Evolutionary conservation across 371 early-diverging fungal genomes (phyloP), one percentile per base, ranked within the genome.

Genomic region (Syncephalis fuscata): DNA sequence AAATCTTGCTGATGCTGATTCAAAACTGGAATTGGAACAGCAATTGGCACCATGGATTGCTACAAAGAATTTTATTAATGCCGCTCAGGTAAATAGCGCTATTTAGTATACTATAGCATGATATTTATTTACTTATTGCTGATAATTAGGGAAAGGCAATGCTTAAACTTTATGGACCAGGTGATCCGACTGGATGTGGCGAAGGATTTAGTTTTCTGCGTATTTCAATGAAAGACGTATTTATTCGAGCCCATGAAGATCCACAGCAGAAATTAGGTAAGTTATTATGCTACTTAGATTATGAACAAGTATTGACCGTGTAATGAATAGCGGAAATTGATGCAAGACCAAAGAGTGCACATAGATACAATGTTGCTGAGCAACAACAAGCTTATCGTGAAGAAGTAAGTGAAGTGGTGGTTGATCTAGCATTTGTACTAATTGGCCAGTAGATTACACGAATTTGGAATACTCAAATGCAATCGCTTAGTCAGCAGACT

Each of bases 171-270:
- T 84, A 82, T 60, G 95, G 94, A 26, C 83, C 84, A n/a, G 96
- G 93, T 53, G 93, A 95, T 60, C 97, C 98, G 1, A 94, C 98
- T 0, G 98, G 98, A 4, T 71, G 86, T 22, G 98, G 96, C 24
- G 98, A 97, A 65, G 99, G 95, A 14, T 97, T 98, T 61, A 94
- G 94, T 67, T 99, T 96, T 63, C 85, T 99, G 53, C 80, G 92
- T 48, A 85, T 90, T 20, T 87, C 86, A 5, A 88, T 93, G 89
- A 98, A 98, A 65, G 94, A 92, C 53, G 90, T 92, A 50, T 92
- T 93, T 53, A 71, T 92, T 60, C 74, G 88, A 24, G 82, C 87
- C 11, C 88, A 88, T 25, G 91, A 88, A 60, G 78, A 79, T 40
- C 75, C 84, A 32, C 82, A 85, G 58, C 84, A 85, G 49, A 78